Evolutionary conservation across 2,329 filamentous ascomycete species (phyloP).

Genomic region (Pseudogymnoascus sp.): DNA sequence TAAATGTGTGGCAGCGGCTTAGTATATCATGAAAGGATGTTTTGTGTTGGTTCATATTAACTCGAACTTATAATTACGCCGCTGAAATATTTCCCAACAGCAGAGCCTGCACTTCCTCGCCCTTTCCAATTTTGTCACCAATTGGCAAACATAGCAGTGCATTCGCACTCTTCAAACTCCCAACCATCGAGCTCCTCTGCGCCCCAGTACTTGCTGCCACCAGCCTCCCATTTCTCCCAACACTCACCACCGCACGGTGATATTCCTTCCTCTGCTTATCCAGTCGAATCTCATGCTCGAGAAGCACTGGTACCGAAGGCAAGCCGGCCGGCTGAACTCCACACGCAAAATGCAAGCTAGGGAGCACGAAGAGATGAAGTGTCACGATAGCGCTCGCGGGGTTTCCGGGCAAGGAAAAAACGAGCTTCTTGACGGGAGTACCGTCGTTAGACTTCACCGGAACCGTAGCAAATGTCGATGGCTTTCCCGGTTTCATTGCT

Average conservation of each 20-base stretch:
- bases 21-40: background rate
- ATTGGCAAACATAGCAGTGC: slow-evolving; percentile 61
- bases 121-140: slow-evolving; percentile 53
- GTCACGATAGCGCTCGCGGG: slow-evolving; percentile 89
- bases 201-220: slow-evolving; percentile 76
- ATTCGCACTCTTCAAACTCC: slow-evolving; percentile 83
- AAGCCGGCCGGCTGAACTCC: slow-evolving; percentile 63
- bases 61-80: slow-evolving; percentile 12
- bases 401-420: slow-evolving; percentile 91
- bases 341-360: slow-evolving; percentile 68
- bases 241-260: slow-evolving; percentile 70
- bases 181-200: slow-evolving; percentile 83
- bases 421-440: slow-evolving; percentile 53
- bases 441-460: slow-evolving; percentile 54
- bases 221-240: slow-evolving; percentile 58
- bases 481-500: slow-evolving; percentile 96
- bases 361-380: slow-evolving; percentile 88
- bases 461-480: slow-evolving; percentile 91
- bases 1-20: background rate
- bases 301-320: slow-evolving; percentile 59
- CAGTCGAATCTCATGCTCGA: slow-evolving; percentile 65
- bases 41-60: background rate
- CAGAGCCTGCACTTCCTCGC: slow-evolving; percentile 65
- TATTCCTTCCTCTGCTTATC: slow-evolving; percentile 80
- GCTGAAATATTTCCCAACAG: slow-evolving; percentile 54